Base-by-base conservation (phyloP, 768 basidiomycete genomes). In the Leccinum arenicola region DNA sequence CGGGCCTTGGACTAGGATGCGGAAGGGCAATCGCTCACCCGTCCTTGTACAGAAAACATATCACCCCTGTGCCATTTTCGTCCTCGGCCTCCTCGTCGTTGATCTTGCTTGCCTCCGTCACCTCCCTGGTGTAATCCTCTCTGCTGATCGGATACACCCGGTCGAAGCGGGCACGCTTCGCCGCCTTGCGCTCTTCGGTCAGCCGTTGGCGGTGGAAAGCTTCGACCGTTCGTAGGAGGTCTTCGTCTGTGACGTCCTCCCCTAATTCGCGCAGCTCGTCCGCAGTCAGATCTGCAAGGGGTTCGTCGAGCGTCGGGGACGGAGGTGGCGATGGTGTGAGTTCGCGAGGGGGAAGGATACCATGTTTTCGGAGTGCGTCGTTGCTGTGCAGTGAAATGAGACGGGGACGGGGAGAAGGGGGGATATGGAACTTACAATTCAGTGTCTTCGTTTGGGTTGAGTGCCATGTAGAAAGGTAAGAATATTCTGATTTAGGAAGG, bases 21-120 rank as follows among this genome's bases (percentile, higher is more conserved):
- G 33, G 35, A 43, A 19, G 21, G 31, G 49, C 36, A 48, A 40
- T 6, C 17, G 76, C 92, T 66, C 71, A 95, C 96, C 89, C 88
- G 66, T 97, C 95, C 73, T 97, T 98, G 77, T 95, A 98, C 36
- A 99, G 74, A 70, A 95, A 91, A 56, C 95, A 96, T 7, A 98
- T 84, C 2, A 98, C 95, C 0, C 93, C 95, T 0, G 94, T 98
- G 0, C 95, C 96, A 62, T 75, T 80, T 53, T 84, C 82, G 59
- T 83, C 80, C 9, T 83, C 78, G 52, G 89, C 87, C 27, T 81
- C 88, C 7, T 82, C 81, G 55, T 89, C 84, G 61, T 84, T 78
- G 10, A 84, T 71, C 59, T 82, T 82, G 73, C 95, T 98, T 4
- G 93, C 92, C 61, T 98, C 95, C 0, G 95, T 98, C 11, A 99